A percentile compares a stretch with the other conserved stretches of the same genome.
Conservation (phyloP, 305 asterid genomes). For the Plantago coronopus region DNA sequence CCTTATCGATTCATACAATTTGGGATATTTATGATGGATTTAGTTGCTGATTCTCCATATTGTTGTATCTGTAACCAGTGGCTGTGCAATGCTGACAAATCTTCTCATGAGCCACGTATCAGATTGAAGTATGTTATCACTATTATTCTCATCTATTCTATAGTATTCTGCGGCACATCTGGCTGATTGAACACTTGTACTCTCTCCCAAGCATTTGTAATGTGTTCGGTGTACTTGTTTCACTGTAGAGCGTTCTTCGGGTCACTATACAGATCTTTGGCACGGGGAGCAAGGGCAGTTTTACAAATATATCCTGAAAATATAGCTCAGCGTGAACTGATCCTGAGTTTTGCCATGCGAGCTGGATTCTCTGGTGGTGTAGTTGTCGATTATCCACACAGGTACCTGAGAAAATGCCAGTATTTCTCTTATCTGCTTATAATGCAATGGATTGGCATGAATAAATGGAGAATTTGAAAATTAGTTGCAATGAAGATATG, state of each 20-base stretch:
- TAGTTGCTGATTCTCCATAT: conserved; percentile 23
- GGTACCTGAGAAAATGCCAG: conserved; percentile 36
- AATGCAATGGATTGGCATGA: not conserved
- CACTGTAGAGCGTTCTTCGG: conserved; percentile 80
- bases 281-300: conserved; percentile 93
- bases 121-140: conserved; percentile 71
- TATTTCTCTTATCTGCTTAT: conserved; percentile 8
- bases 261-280: conserved; percentile 73
- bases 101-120: conserved; percentile 86
- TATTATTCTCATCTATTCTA: conserved; percentile 18
- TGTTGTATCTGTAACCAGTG: conserved; percentile 51
- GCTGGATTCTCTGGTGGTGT: conserved; percentile 95
- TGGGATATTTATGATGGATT: not conserved
- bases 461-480: not conserved
- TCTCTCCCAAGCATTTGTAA: conserved; percentile 11
- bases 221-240: conserved; percentile 12
- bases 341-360: conserved; percentile 82
- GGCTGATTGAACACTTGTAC: not conserved
- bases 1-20: not conserved
- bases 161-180: too few relatives aligned
- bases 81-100: conserved; percentile 96
- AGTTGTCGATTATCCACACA: conserved; percentile 88
- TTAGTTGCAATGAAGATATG: too few relatives aligned
- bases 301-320: conserved; percentile 89
- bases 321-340: conserved; percentile 79